These are phyloP conservation scores for Paragyromitra xinjiangensis DNA, from an alignment of 495 filamentous ascomycete species.

Conservation along the genomic window DNA sequence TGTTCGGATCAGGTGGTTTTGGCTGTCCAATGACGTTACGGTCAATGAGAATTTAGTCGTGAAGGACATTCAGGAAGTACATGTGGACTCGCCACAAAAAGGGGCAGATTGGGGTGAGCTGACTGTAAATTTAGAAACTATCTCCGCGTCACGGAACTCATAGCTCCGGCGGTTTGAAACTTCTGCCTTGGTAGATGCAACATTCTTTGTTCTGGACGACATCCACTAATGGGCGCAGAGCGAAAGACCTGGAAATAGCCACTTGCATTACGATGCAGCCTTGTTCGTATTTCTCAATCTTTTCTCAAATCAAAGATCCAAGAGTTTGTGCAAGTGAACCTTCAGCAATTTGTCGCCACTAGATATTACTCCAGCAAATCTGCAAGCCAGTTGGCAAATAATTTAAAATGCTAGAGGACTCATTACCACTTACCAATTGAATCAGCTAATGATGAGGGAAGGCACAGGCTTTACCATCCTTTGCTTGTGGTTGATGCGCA, in stretches of 20 bases:
- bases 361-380: neutral
- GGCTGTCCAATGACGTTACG: neutral
- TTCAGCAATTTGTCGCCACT: neutral
- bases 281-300: neutral
- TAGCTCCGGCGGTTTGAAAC: neutral
- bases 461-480: neutral
- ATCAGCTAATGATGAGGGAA: neutral
- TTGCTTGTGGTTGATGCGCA: slow-evolving; percentile 12
- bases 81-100: neutral
- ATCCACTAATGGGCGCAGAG: neutral
- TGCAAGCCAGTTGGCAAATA: neutral
- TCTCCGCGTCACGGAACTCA: neutral
- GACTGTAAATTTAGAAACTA: neutral
- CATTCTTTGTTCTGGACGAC: neutral
- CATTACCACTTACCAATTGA: slow-evolving; percentile 1
- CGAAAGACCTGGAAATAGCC: neutral
- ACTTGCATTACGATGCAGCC: neutral
- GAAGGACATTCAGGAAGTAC: neutral
- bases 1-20: neutral
- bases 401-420: neutral
- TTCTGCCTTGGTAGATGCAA: neutral
- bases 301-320: neutral
- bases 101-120: neutral
- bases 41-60: neutral
- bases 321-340: slow-evolving; percentile 5